Base-by-base conservation (phyloP, 345 rosid species). In the Euphorbia pulcherrima region DNA sequence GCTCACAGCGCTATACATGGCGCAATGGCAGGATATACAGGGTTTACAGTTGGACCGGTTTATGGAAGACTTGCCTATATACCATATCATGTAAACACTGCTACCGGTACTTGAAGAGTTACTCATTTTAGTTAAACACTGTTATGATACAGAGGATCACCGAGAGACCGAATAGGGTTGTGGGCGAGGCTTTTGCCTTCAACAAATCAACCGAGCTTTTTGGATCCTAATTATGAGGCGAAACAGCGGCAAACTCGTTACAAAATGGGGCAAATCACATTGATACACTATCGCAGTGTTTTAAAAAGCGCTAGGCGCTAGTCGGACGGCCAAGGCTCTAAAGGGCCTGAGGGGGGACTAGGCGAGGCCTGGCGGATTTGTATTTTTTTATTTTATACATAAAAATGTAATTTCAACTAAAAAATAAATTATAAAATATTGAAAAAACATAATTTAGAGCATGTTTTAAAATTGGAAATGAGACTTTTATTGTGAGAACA, bases 171-270 rank as follows among this genome's bases (percentile, higher is more conserved):
- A 88, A 85, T 70, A 78, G 82, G 35, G 95, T 90, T 88, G 95
- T 90, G 97, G 97, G 95, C 95, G 21, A 78, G 90, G 53, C 79
- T 88, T 75, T 73, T 90, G 16, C 86, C 90, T 58, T 88, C 90
- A 7, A 90, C 92, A 7, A 83, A 88, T 77, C 90, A 88, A 77
- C 97, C 92, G 7, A 83, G 97, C 82, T 90, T 88, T 84, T 51
- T 84, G 75, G 71, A 65, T 24, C 60, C 74, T 40, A 68, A 60
- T 20, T 24, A 12, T 23, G 64, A 17, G 63, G 64, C 29, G 54
- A 37, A n/a, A 37, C 56, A n/a, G n/a, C n/a, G 40, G 30, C 23
- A 2, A n/a, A 37, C n/a, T 44, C 5, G 5, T 21, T 59, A 30
- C 48, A 59, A 50, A 21, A 33, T 30, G 72, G 65, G 57, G 46